Conservation (phyloP, 1,284 basidiomycete genomes). For the Waitea zeae region DNA sequence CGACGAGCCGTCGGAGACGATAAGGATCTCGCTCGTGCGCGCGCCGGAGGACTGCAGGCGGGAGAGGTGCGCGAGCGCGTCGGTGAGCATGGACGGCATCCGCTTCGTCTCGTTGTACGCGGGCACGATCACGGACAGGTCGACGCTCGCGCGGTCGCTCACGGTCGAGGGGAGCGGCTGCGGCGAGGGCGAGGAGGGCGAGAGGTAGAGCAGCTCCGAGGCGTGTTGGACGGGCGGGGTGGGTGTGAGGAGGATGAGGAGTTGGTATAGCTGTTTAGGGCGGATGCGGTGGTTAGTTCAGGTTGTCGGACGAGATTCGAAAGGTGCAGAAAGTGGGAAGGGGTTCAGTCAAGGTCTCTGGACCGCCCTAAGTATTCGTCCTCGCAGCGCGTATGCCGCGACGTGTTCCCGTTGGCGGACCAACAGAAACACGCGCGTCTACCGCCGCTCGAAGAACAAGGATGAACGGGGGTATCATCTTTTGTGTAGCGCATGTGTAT, state of each 20-base stretch:
- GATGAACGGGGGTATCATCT: too few relatives aligned
- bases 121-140: conserved; percentile 73
- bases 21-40: conserved; percentile 60
- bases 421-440: too few relatives aligned
- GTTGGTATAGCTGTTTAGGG: conserved; percentile 46
- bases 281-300: too few relatives aligned
- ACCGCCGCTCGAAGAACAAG: too few relatives aligned
- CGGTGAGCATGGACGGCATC: conserved; percentile 67
- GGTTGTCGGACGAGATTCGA: too few relatives aligned
- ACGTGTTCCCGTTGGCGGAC: too few relatives aligned
- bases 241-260: conserved; percentile 52
- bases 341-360: too few relatives aligned
- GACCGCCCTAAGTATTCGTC: too few relatives aligned
- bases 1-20: conserved; percentile 80
- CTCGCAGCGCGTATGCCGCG: too few relatives aligned
- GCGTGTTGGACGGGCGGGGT: conserved; percentile 38
- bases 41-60: conserved; percentile 13
- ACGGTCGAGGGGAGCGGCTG: conserved; percentile 37
- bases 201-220: conserved; percentile 51
- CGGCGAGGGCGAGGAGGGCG: conserved; percentile 25
- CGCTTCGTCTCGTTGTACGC: conserved; percentile 81
- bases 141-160: conserved; percentile 31
- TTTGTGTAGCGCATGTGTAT: too few relatives aligned
- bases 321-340: too few relatives aligned
- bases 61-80: conserved; percentile 45